Evolutionary conservation across 2,329 filamentous ascomycete species (phyloP).

Genomic region (Fusarium algeriense): DNA sequence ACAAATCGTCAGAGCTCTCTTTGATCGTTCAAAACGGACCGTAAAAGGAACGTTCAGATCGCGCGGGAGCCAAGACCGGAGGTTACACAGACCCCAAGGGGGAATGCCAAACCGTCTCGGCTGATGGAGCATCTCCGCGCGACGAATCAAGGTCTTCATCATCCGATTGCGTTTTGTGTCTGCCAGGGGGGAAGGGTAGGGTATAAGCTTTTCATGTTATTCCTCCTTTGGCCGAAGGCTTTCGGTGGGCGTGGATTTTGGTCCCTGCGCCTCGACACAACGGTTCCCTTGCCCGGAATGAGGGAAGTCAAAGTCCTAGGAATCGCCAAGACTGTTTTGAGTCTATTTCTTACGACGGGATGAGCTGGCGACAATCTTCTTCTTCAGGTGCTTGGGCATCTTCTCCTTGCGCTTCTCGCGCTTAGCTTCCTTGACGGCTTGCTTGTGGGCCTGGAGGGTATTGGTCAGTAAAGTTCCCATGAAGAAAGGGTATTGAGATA

Average conservation of each 20-base stretch:
- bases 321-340: background rate
- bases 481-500: background rate
- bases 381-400: constrained; percentile 97
- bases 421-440: constrained; percentile 93
- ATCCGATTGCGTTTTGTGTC: constrained; percentile 55
- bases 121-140: constrained; percentile 30
- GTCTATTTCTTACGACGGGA: constrained; percentile 72
- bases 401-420: constrained; percentile 93
- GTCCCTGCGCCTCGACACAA: constrained; percentile 16
- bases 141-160: constrained; percentile 59
- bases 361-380: constrained; percentile 77
- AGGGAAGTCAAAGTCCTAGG: background rate
- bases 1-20: constrained; percentile 60
- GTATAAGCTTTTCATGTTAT: constrained; percentile 16
- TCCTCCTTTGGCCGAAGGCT: background rate
- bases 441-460: constrained; percentile 74
- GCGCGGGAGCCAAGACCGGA: constrained; percentile 40
- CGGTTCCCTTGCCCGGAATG: constrained; percentile 6
- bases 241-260: background rate
- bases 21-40: constrained; percentile 64
- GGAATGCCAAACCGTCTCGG: constrained; percentile 48
- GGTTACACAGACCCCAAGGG: constrained; percentile 30
- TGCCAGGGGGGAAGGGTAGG: background rate
- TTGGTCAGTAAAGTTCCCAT: constrained; percentile 39
- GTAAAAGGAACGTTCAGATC: constrained; percentile 54